Percentiles rank a stretch among this genome's conserved stretches.
Evolutionary conservation across 2,329 filamentous ascomycete species (phyloP).

Genomic region (Apiospora pterosperma): DNA sequence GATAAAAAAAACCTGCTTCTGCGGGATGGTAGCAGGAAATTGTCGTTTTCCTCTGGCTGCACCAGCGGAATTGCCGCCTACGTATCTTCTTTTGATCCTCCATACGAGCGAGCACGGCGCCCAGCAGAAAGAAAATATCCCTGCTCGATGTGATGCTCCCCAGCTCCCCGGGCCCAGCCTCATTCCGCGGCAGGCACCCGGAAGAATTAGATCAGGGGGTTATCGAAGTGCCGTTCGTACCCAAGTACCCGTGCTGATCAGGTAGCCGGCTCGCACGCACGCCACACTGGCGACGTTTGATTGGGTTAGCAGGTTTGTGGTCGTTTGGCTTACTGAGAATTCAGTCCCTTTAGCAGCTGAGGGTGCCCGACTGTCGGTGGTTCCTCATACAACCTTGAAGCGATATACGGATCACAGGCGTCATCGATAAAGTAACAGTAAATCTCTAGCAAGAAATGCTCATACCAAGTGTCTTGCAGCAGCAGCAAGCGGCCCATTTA

Average conservation of each 20-base stretch:
- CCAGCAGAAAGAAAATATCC: background rate
- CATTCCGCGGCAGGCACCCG: background rate
- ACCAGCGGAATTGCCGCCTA: background rate
- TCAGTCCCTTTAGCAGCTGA: background rate
- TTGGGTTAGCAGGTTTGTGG: background rate
- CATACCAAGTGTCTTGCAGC: background rate
- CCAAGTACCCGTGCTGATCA: background rate
- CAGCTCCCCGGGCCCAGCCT: background rate
- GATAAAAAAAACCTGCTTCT: background rate
- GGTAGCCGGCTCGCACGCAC: background rate
- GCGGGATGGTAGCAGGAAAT: background rate
- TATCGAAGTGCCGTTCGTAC: background rate
- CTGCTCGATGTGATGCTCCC: background rate
- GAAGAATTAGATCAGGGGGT: background rate
- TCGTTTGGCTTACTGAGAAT: background rate
- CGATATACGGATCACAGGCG: background rate
- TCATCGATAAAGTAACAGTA: background rate
- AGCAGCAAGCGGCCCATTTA: background rate
- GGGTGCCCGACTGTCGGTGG: background rate
- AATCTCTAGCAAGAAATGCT: background rate
- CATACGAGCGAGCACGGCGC: background rate
- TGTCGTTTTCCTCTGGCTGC: background rate
- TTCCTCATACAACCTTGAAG: background rate
- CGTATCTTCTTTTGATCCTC: background rate
- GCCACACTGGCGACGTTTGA: background rate